phyloP scores from a whole-genome alignment of 495 filamentous ascomycete species.

The Tuber umbilicatum region DNA sequence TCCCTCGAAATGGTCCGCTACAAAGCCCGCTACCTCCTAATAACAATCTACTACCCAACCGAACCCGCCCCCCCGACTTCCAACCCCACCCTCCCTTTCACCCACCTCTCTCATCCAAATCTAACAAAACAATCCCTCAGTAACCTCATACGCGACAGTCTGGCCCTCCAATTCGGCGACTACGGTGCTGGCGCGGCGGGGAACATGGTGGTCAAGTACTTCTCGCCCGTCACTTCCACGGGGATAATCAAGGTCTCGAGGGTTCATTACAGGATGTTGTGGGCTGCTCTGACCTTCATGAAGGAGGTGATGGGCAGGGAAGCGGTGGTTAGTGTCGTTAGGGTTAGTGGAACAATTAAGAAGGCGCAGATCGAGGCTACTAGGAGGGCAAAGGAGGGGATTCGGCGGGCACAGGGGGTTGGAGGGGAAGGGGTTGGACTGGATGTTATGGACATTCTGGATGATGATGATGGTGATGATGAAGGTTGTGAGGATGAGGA shows the following conservation, averaged over 20 bases:
- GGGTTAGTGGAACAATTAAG: conserved; percentile 87
- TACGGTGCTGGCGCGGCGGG: conserved; percentile 69
- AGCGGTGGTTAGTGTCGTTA: conserved; percentile 77
- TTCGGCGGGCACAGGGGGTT: conserved; percentile 53
- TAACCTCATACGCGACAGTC: conserved; percentile 60
- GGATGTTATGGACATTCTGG: conserved; percentile 45
- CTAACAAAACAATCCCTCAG: conserved; percentile 59
- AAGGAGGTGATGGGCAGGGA: conserved; percentile 54
- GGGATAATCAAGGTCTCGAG: conserved; percentile 78
- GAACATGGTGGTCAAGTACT: conserved; percentile 77
- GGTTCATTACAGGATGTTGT: conserved; percentile 73
- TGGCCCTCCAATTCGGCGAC: conserved; percentile 77
- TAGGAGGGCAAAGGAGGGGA: conserved; percentile 61
- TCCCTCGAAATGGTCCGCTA: conserved; percentile 73
- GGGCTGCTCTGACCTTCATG: conserved; percentile 82
- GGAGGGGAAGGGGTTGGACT: conserved; percentile 43
- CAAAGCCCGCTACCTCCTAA: conserved; percentile 88
- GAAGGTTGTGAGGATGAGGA: not conserved
- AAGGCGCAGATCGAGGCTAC: conserved; percentile 89
- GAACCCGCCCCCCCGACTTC: conserved; percentile 41
- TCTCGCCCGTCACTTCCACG: conserved; percentile 85
- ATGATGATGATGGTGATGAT: conserved; percentile 50
- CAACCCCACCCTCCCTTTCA: conserved; percentile 30
- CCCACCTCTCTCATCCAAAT: conserved; percentile 40
- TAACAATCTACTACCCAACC: conserved; percentile 83